Conservation (phyloP, 1,284 basidiomycete genomes). For the Garcileccinum viscosum region DNA sequence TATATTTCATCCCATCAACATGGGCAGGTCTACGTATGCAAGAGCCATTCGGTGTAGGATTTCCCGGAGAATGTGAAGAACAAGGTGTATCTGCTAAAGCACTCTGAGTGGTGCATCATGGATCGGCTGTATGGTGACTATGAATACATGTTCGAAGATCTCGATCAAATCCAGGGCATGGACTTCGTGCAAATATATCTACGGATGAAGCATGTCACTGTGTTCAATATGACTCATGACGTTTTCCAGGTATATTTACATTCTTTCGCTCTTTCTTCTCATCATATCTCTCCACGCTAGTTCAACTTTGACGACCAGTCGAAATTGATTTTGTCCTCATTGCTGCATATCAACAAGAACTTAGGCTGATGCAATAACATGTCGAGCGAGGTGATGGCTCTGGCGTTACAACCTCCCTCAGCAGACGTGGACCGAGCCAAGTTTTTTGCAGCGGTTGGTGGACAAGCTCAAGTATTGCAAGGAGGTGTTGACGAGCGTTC, state of each 20-base stretch:
- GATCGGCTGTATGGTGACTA: conserved; percentile 83
- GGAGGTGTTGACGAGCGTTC: conserved; percentile 75
- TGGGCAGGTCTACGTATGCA: conserved; percentile 72
- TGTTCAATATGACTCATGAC: conserved; percentile 95
- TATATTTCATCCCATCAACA: conserved; percentile 73
- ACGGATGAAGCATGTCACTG: conserved; percentile 94
- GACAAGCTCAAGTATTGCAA: conserved; percentile 85
- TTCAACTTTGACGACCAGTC: conserved; percentile 99
- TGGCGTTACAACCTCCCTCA: conserved; percentile 49
- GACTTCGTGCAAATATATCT: conserved; percentile 95
- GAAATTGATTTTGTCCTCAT: conserved; percentile 87
- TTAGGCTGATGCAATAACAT: conserved; percentile 79
- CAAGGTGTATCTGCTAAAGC: conserved; percentile 90
- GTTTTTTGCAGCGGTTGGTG: conserved; percentile 65
- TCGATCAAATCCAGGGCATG: conserved; percentile 78
- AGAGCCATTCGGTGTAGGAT: conserved; percentile 64
- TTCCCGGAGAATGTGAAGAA: conserved; percentile 82
- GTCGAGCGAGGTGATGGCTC: conserved; percentile 75
- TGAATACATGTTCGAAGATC: conserved; percentile 81
- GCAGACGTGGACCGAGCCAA: conserved; percentile 61
- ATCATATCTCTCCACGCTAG: conserved; percentile 46
- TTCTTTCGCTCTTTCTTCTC: background rate
- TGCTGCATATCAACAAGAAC: conserved; percentile 91
- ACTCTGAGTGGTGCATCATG: conserved; percentile 94
- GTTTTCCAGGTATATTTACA: conserved; percentile 76